These are phyloP conservation scores for Austroboletus novae-zelandiae DNA, from an alignment of 1,284 basidiomycete species.

Conservation along the genomic window DNA sequence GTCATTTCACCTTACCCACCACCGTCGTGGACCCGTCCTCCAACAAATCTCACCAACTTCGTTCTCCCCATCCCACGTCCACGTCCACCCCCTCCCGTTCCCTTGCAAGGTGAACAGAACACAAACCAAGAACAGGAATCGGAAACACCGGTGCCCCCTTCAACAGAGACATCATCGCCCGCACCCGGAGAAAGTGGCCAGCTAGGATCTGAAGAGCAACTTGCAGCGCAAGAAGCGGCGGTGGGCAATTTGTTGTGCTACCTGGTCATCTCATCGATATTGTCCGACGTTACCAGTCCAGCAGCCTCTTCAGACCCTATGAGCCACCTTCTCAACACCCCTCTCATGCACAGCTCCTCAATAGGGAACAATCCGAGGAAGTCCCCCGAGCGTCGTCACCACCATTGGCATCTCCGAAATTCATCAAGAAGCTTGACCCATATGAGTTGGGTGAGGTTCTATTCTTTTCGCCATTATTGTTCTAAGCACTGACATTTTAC, in stretches of 20 bases:
- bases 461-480: not conserved
- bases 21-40: constrained; percentile 23
- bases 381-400: not conserved
- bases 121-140: not conserved
- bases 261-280: not conserved
- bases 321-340: constrained; percentile 25
- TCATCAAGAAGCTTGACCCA: constrained; percentile 28
- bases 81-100: not conserved
- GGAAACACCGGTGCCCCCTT: not conserved
- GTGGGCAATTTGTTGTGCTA: constrained; percentile 3
- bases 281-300: not conserved
- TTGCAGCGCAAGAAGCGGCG: not conserved
- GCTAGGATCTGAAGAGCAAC: not conserved
- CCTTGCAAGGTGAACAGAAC: not conserved
- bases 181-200: not conserved
- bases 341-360: constrained; percentile 8
- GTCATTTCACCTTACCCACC: constrained; percentile 27
- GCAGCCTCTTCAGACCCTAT: constrained; percentile 25
- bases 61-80: constrained; percentile 26
- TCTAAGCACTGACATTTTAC: not conserved
- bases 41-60: constrained; percentile 17
- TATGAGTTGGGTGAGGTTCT: constrained; percentile 26
- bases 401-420: constrained; percentile 10
- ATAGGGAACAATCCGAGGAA: not conserved
- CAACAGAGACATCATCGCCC: not conserved